Base-by-base conservation (phyloP, 2,329 filamentous ascomycete species). In the Trichoderma oligosporum region DNA sequence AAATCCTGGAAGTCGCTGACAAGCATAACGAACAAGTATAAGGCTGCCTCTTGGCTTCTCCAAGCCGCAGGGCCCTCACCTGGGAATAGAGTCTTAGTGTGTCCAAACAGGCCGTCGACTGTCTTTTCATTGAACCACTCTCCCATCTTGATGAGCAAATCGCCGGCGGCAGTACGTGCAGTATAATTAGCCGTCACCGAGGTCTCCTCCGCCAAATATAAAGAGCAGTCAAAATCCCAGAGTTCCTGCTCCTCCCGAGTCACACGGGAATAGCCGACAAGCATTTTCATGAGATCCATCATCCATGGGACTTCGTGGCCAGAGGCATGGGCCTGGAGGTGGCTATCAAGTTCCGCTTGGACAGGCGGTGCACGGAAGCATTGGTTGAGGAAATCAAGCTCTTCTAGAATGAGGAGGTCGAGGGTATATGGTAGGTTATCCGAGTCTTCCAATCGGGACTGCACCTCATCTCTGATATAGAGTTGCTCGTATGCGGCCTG, bases 151-250 rank as follows among this genome's bases (percentile, higher is more conserved):
- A 96, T 91, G 25, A 96, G 81, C 47, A 99, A 77, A 70, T 97
- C 94, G 47, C 91, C 92, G 62, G 91, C 94, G 38, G 93, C 94
- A 16, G 91, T 96, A 63, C 94, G 85, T 12, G 94, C 89, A 0
- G 94, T 97, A 74, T 97, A 99, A 71, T 97, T 97, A 29, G 92
- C 89, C 11, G 91, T 96, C 16, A 97, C 88, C 2, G 91, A 93
- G 2, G 91, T 93, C 74, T 97, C 93, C 72, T 99, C 94, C 1
- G 91, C 93, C 45, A 99, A 80, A 73, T 95, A 99, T 2, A 99
- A 82, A 58, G 96, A 97, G 64, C 95, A 88, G 71, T 99, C 94
- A 61, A 97, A 91, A 65, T 97, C 91, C 94, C 94, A 99, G 8
- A 99, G 75, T 7, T 89, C 91, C 73, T 97, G 91, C 68, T 97